Base-by-base conservation (phyloP, 73 alveolate species). In the Stentor coeruleus region DNA sequence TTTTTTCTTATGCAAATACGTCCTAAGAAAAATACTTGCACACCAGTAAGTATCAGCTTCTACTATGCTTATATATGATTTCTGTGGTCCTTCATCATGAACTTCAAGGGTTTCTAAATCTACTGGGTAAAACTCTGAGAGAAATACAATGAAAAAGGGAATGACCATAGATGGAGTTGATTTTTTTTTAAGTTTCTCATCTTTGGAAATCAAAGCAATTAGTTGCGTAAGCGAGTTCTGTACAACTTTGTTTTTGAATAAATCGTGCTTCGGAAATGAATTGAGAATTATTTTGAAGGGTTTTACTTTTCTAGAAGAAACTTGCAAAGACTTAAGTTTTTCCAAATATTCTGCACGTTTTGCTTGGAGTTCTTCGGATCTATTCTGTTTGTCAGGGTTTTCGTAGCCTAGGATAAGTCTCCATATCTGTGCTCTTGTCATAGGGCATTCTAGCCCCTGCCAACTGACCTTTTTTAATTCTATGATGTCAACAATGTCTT, bases 11-110 rank as follows among this genome's bases (percentile, higher is more conserved):
- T 49, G 6, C 66, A 49, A 6, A 20, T 49, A 49, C 6, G 66
- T 49, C 28, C 20, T 6, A 20, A 49, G 66, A 20, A 49, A 49
- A 11, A 49, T 49, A 11, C 6, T 49, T 49, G 66, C 6, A 49
- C 66, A 49, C 66, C 66, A 49, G 66, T 49, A 49, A 11, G 66
- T 49, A 20, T 49, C 66, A 11, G 66, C 66, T 20, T 49, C 66
- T 6, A 49, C 66, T 49, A 49, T 49, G 66, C 66, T 49, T 49
- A 20, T 11, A 20, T 49, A 49, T 11, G 66, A 11, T 20, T 49
- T 49, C 66, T 49, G 66, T 11, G 66, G 66, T 11, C 66, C 66
- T 49, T 49, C 66, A 20, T 49, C 66, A 20, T 49, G 66, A 6
- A 49, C 66, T 49, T 49, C 66, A 49, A 49, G 66, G 28, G 66